phyloP scores from a whole-genome alignment of 2,329 filamentous ascomycete genomes.

The Stagonosporopsis chrysanthemi region DNA sequence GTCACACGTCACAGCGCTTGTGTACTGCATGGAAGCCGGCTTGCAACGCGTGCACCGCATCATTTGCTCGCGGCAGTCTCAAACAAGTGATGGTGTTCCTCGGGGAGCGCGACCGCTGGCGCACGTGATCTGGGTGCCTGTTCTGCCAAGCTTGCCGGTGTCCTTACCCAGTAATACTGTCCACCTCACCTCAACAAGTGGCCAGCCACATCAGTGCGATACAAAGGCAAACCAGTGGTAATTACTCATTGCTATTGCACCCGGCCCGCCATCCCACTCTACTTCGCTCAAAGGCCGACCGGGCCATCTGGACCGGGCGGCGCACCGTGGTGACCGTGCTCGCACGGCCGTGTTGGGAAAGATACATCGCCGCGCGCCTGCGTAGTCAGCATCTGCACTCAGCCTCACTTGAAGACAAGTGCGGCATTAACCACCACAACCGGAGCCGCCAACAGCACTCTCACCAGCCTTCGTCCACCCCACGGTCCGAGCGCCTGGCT shows the following conservation, averaged over 20 bases:
- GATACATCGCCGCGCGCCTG: conserved; percentile 6
- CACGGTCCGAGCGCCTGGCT: conserved; percentile 20
- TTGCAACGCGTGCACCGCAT: neutral
- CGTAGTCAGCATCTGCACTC: conserved; percentile 19
- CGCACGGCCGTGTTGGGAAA: conserved; percentile 14
- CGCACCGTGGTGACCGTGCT: conserved; percentile 14
- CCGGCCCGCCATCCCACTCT: conserved; percentile 23
- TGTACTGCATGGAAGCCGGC: neutral
- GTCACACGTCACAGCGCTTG: conserved; percentile 10
- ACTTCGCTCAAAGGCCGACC: conserved; percentile 19
- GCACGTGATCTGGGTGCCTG: neutral
- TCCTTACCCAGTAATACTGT: neutral
- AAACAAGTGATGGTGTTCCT: neutral
- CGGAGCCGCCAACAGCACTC: conserved; percentile 14
- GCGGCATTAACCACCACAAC: conserved; percentile 21
- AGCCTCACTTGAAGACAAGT: conserved; percentile 16
- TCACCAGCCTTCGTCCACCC: conserved; percentile 18
- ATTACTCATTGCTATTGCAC: conserved; percentile 24
- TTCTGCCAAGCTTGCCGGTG: conserved; percentile 1
- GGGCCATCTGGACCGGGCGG: conserved; percentile 14
- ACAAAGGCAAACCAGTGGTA: conserved; percentile 14
- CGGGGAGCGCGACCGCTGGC: conserved; percentile 3
- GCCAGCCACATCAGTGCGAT: conserved; percentile 10
- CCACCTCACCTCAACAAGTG: conserved; percentile 18
- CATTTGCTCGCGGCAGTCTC: neutral